Percentiles rank a stretch among this genome's conserved stretches.
Conservation (phyloP, 768 basidiomycete species). For the Tricholoma sp. region DNA sequence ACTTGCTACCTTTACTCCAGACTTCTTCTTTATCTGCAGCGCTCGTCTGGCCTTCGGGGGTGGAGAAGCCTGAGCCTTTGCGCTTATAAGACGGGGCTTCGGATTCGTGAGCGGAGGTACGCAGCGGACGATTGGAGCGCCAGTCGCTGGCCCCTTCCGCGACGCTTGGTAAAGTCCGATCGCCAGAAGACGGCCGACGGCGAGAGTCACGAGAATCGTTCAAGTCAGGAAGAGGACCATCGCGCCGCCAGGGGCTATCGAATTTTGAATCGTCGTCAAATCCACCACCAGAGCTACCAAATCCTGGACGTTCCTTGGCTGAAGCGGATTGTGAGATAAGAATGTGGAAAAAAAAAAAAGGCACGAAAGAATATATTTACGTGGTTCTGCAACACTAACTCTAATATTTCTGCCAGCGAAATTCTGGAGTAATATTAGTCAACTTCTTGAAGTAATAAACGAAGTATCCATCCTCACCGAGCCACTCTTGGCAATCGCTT, state of each 20-base stretch:
- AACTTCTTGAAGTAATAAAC: not conserved
- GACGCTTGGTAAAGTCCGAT: slow-evolving; percentile 38
- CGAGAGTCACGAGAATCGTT: slow-evolving; percentile 58
- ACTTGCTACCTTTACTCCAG: slow-evolving; percentile 74
- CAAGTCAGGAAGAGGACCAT: slow-evolving; percentile 75
- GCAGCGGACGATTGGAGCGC: slow-evolving; percentile 54
- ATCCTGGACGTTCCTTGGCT: slow-evolving; percentile 75
- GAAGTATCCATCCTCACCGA: slow-evolving; percentile 39
- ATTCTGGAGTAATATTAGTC: slow-evolving; percentile 31
- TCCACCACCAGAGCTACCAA: slow-evolving; percentile 33
- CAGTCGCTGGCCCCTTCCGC: slow-evolving; percentile 66
- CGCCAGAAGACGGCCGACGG: slow-evolving; percentile 50
- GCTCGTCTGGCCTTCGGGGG: slow-evolving; percentile 36
- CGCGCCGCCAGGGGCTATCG: slow-evolving; percentile 79
- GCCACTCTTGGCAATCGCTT: slow-evolving; percentile 69
- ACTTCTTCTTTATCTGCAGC: slow-evolving; percentile 75
- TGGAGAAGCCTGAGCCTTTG: slow-evolving; percentile 53
- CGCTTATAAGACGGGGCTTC: slow-evolving; percentile 47
- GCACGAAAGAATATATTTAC: slow-evolving; percentile 47
- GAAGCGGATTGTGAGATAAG: slow-evolving; percentile 9
- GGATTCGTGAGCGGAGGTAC: slow-evolving; percentile 36
- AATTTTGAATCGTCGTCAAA: slow-evolving; percentile 78
- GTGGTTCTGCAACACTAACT: slow-evolving; percentile 93
- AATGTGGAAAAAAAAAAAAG: not conserved
- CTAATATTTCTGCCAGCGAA: slow-evolving; percentile 79